Evolutionary conservation across 2,329 filamentous ascomycete species (phyloP).

Genomic region (Scopulariopsis brevicaulis): DNA sequence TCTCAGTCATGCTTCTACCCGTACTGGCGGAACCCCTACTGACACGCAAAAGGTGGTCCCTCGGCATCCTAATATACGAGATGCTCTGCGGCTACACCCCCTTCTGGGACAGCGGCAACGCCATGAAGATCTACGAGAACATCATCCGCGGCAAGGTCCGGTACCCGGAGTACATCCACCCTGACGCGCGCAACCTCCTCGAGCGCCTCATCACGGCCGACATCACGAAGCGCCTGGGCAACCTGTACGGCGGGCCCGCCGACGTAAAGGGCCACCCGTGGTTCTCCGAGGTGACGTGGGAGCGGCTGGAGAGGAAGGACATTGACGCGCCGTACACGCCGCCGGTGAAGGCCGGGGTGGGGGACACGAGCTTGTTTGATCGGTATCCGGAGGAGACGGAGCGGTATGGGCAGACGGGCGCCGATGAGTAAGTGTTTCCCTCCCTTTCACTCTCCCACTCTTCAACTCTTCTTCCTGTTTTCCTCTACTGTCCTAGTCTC

Average conservation of each 20-base stretch:
- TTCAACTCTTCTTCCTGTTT: background rate
- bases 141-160: constrained; percentile 93
- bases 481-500: constrained; percentile 4
- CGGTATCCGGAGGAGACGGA: constrained; percentile 96
- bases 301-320: constrained; percentile 84
- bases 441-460: background rate
- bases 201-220: constrained; percentile 90
- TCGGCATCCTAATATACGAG: constrained; percentile 97
- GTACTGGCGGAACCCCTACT: background rate
- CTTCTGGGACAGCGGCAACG: constrained; percentile 96
- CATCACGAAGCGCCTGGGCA: constrained; percentile 87
- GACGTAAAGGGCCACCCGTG: constrained; percentile 94
- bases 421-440: constrained; percentile 62
- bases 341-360: constrained; percentile 83
- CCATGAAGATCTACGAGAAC: constrained; percentile 99
- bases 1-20: background rate
- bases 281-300: constrained; percentile 98
- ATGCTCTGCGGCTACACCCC: constrained; percentile 99
- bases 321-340: constrained; percentile 98
- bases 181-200: constrained; percentile 85
- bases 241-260: constrained; percentile 78
- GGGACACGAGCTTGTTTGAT: constrained; percentile 95
- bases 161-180: constrained; percentile 91
- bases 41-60: constrained; percentile 70
- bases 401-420: constrained; percentile 63